Base-by-base conservation (phyloP, 257 asterid species). In the Solanum rostratum region DNA sequence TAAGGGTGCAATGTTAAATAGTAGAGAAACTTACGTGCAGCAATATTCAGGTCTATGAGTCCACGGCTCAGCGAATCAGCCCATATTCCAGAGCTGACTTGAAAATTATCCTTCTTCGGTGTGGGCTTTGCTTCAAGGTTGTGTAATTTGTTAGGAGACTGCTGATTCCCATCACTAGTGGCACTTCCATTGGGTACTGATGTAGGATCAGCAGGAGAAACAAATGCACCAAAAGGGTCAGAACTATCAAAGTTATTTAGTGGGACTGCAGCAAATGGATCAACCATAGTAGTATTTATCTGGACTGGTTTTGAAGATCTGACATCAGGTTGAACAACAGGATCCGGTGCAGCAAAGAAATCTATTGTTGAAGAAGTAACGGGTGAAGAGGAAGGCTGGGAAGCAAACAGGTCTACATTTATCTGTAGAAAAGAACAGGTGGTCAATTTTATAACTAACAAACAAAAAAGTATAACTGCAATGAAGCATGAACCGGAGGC, bases 51-150 rank as follows among this genome's bases (percentile, higher is more conserved):
- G 92, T 95, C 98, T 50, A 95, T 94, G 81, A 94, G 60, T 86
- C 99, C 98, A 82, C 99, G 99, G 88, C 98, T 95, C 90, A 95
- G 86, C 80, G 99, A 95, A 94, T 95, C 99, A 63, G 99, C 96
- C 99, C 99, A 95, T 85, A 95, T 93, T 88, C 97, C 99, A 10
- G 98, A 94, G 87, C 92, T 95, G 83, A 95, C 95, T 91, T 94
- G 98, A 91, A 94, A 95, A 27, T 88, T 76, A 83, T 86, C 89
- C 87, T 91, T 95, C 91, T 91, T 92, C 66, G 88, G 62, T 79
- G 84, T 59, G 83, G 82, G 84, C 71, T 80, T 89, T 24, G 65
- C 66, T 37, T 87, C 88, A 37, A 83, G 68, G 39, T 53, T 68
- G 53, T 85, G 90, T 54, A 65, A 33, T 84, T 69, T 91, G 11